These are phyloP conservation scores for Leishmania gerbilli DNA, from an alignment of 208 protist species.

Conservation along the genomic window DNA sequence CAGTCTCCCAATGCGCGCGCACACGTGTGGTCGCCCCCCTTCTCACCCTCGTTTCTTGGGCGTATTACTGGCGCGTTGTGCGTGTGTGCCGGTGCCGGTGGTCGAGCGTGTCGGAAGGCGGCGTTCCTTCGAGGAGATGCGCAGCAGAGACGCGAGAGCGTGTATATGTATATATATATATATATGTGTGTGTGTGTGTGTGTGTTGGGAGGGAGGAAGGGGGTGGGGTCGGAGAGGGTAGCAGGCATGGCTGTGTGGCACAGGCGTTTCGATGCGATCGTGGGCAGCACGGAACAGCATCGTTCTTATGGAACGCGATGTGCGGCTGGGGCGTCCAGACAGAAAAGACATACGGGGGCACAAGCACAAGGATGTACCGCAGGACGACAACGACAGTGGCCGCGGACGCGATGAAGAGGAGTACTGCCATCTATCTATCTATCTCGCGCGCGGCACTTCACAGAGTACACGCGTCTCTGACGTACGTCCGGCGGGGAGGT, in stretches of 20 bases:
- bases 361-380: no score
- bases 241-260: background rate
- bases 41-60: background rate
- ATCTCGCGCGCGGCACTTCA: background rate
- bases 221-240: background rate
- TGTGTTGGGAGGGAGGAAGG: background rate
- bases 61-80: background rate
- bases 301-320: background rate
- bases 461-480: background rate
- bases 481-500: background rate
- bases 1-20: background rate
- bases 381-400: background rate
- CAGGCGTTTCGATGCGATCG: background rate
- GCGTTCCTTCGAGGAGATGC: background rate
- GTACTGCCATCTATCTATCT: background rate
- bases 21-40: background rate
- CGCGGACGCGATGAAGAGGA: background rate
- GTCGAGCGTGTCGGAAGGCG: background rate
- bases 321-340: background rate
- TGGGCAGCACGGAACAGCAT: background rate
- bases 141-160: background rate
- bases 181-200: background rate
- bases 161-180: no score
- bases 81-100: background rate
- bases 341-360: background rate